Evolutionary conservation across 2,329 filamentous ascomycete species (phyloP).

Genomic region (Thielaviopsis ethacetica): DNA sequence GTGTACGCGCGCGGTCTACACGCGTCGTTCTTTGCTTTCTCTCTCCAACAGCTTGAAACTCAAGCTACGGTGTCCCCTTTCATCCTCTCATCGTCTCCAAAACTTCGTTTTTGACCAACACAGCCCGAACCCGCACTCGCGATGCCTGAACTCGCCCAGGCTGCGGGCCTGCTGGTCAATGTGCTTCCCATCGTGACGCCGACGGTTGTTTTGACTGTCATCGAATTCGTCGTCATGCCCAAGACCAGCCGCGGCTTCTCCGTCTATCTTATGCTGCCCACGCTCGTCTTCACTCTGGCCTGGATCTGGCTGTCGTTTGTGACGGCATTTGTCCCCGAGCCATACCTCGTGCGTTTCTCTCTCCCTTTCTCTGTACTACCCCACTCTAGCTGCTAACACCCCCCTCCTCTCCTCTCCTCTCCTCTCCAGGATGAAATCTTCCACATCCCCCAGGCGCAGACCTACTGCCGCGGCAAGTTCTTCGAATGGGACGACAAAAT

Average conservation of each 20-base stretch:
- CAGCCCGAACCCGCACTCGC: too few species aligned
- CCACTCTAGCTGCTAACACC: neutral
- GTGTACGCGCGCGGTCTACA: neutral
- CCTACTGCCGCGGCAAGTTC: conserved; percentile 64
- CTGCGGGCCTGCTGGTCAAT: neutral
- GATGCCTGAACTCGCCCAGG: neutral
- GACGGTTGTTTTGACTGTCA: neutral
- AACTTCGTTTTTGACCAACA: neutral
- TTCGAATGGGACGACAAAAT: conserved; percentile 88
- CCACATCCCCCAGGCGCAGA: conserved; percentile 80
- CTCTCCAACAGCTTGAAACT: neutral
- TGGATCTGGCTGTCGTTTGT: conserved; percentile 25
- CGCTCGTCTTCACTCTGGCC: conserved; percentile 16
- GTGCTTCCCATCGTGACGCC: neutral
- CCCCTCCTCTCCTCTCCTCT: too few species aligned
- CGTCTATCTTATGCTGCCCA: neutral
- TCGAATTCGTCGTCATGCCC: conserved; percentile 12
- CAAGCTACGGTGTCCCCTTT: conserved; percentile 1
- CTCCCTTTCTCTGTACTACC: neutral
- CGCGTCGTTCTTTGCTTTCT: neutral
- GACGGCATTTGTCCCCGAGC: conserved; percentile 28
- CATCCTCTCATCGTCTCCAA: neutral
- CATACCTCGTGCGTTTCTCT: conserved; percentile 32
- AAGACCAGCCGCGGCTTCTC: neutral
- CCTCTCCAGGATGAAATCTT: conserved; percentile 62